Evolutionary conservation across 1,284 basidiomycete species (phyloP).

Genomic region (Boletellus deceptivus): DNA sequence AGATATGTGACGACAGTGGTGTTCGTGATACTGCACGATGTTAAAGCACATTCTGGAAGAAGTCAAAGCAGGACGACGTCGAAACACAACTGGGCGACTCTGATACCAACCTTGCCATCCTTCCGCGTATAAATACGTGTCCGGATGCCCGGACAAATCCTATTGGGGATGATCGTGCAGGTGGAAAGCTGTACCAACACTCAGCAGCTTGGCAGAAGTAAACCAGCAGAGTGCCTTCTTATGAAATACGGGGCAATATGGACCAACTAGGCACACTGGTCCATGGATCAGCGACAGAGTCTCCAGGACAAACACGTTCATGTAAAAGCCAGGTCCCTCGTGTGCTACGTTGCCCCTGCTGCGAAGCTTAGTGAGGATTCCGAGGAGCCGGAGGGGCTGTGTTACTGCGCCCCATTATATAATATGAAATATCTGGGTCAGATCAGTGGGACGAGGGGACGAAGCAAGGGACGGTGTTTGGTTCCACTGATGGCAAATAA

Average conservation of each 20-base stretch:
- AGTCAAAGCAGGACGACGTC: conserved; percentile 1
- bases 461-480: conserved; percentile 1
- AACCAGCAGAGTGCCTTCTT: conserved; percentile 9
- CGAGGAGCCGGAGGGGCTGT: conserved; percentile 7
- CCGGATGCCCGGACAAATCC: conserved; percentile 3
- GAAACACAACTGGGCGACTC: conserved; percentile 3
- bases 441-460: conserved; percentile 1
- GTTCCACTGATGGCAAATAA: conserved; percentile 3
- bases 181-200: conserved; percentile 2
- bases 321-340: conserved; percentile 15
- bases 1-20: conserved; percentile 37
- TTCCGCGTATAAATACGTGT: conserved; percentile 27
- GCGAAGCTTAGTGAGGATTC: conserved; percentile 6
- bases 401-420: background rate
- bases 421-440: background rate
- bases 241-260: conserved; percentile 14
- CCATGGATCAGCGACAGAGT: conserved; percentile 2
- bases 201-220: conserved; percentile 1
- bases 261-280: conserved; percentile 10
- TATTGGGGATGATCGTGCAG: conserved; percentile 4
- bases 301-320: conserved; percentile 7
- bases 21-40: conserved; percentile 36
- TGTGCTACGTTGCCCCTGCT: conserved; percentile 11
- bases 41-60: conserved; percentile 42
- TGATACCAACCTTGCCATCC: background rate